phyloP scores from a whole-genome alignment of 345 rosid species.

The Citrus maxima region DNA sequence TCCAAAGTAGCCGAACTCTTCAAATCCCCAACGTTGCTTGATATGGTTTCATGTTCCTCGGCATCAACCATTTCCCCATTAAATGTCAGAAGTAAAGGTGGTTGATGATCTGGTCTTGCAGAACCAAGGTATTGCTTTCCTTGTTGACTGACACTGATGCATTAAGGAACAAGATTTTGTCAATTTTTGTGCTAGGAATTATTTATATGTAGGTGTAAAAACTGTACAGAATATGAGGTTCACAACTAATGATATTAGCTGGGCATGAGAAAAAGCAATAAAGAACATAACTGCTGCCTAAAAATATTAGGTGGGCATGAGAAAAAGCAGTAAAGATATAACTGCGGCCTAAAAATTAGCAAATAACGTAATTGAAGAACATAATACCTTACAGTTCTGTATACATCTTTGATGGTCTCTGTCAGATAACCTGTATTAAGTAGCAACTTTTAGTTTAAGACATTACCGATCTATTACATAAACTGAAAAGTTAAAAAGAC shows the following conservation, averaged over 20 bases:
- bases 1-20: constrained; percentile 17
- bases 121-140: constrained; percentile 36
- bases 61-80: constrained; percentile 31
- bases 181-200: neutral
- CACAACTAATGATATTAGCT: neutral
- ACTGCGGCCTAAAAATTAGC: neutral
- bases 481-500: neutral
- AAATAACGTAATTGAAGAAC: neutral
- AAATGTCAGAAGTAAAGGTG: constrained; percentile 33
- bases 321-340: neutral
- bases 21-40: constrained; percentile 22
- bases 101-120: constrained; percentile 39
- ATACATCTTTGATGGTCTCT: constrained; percentile 33
- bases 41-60: constrained; percentile 23
- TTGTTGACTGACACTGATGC: constrained; percentile 32
- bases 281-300: neutral
- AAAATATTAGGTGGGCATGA: neutral
- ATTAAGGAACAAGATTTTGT: neutral
- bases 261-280: neutral
- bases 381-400: constrained; percentile 30
- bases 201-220: neutral
- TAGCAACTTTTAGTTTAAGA: constrained; percentile 9
- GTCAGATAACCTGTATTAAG: constrained; percentile 35
- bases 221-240: neutral
- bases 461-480: neutral